A percentile compares a stretch with the other conserved stretches of the same genome.
These are phyloP conservation scores for Neocatenulostroma microsporum DNA, from an alignment of 2,329 filamentous ascomycete genomes.

Conservation along the genomic window DNA sequence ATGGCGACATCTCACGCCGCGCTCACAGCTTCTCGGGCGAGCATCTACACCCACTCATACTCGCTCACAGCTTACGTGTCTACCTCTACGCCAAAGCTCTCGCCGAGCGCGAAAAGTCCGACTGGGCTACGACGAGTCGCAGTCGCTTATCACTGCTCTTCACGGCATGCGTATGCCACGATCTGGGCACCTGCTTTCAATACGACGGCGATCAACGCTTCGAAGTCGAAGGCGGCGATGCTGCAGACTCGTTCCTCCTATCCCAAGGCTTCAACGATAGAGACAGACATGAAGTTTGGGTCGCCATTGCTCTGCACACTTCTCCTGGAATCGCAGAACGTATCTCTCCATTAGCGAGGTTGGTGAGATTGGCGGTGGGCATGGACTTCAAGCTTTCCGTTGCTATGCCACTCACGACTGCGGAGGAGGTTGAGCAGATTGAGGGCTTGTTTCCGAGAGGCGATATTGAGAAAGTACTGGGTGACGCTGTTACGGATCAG, in stretches of 20 bases:
- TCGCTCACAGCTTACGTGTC: conserved; percentile 19
- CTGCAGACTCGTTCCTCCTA: conserved; percentile 29
- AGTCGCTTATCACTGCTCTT: conserved; percentile 8
- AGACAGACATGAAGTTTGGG: conserved; percentile 37
- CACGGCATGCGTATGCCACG: conserved; percentile 30
- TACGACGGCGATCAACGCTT: conserved; percentile 33
- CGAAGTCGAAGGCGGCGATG: conserved; percentile 41
- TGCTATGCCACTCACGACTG: conserved; percentile 13
- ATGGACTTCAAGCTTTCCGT: conserved; percentile 31
- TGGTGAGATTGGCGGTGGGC: conserved; percentile 33
- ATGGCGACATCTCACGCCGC: too few relatives aligned
- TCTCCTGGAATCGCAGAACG: conserved; percentile 39
- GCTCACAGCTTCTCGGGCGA: too few relatives aligned
- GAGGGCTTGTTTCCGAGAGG: conserved; percentile 29
- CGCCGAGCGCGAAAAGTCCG: conserved; percentile 6
- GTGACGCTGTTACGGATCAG: conserved; percentile 37
- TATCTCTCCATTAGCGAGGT: conserved; percentile 31
- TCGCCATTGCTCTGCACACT: conserved; percentile 39
- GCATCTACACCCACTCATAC: conserved; percentile 15
- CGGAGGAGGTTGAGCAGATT: conserved; percentile 14
- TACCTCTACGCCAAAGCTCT: conserved; percentile 15
- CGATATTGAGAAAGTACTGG: conserved; percentile 38
- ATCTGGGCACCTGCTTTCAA: conserved; percentile 24
- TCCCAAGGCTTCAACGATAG: conserved; percentile 12
- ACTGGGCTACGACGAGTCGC: not conserved